These are phyloP conservation scores for Sugiyamaella paludigena DNA, from an alignment of 1,139 yeast genomes.

Conservation along the genomic window DNA sequence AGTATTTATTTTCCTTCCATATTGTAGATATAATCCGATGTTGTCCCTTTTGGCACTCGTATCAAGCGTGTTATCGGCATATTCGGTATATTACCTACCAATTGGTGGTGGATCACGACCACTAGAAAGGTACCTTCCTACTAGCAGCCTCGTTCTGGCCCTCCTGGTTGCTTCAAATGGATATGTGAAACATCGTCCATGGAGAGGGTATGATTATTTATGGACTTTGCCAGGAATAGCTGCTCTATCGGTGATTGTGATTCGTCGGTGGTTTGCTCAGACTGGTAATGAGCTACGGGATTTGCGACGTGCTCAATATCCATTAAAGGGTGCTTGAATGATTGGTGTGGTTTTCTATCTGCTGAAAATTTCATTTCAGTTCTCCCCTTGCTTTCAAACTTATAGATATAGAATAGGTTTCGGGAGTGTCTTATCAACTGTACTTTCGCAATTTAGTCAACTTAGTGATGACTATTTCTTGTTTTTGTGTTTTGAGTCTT, in stretches of 20 bases:
- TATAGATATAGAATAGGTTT: too few species aligned
- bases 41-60: slow-evolving; percentile 34
- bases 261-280: slow-evolving; percentile 33
- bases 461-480: too few species aligned
- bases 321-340: slow-evolving; percentile 33
- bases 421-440: too few species aligned
- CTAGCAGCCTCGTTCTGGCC: slow-evolving; percentile 26
- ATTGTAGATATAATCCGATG: slow-evolving; percentile 33
- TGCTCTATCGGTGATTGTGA: slow-evolving; percentile 26
- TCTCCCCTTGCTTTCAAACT: too few species aligned
- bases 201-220: slow-evolving; percentile 33
- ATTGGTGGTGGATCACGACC: slow-evolving; percentile 6
- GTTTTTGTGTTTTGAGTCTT: too few species aligned
- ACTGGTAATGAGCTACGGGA: slow-evolving; percentile 26
- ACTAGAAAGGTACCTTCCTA: slow-evolving; percentile 13
- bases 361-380: too few species aligned
- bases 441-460: too few species aligned
- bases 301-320: slow-evolving; percentile 29
- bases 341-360: too few species aligned
- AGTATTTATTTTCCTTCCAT: slow-evolving; percentile 31
- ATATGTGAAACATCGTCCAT: slow-evolving; percentile 29
- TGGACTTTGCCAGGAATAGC: slow-evolving; percentile 36
- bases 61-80: slow-evolving; percentile 29
- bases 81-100: slow-evolving; percentile 23
- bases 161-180: slow-evolving; percentile 27